Conservation (phyloP, 345 rosid genomes). For the Linum trigynum region DNA sequence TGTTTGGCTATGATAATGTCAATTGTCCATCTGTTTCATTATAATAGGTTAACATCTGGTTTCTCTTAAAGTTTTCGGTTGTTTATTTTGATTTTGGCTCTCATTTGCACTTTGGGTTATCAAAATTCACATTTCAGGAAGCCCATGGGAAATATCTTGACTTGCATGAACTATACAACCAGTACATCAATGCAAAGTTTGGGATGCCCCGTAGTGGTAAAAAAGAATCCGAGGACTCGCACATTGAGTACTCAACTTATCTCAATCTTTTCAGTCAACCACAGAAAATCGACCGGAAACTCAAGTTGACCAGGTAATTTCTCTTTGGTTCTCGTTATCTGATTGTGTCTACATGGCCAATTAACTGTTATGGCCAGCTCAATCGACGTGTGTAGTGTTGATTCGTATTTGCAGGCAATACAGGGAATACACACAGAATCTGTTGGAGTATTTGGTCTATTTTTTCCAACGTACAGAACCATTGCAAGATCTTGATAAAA, state of each 20-base stretch:
- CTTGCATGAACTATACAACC: conserved; percentile 82
- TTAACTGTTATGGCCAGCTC: background rate
- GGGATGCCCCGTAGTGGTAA: conserved; percentile 37
- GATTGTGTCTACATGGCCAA: background rate
- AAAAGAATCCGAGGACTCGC: background rate
- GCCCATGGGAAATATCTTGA: conserved; percentile 75
- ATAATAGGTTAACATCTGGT: background rate
- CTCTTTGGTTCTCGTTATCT: conserved; percentile 1
- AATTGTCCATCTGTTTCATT: background rate
- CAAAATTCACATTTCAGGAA: conserved; percentile 45
- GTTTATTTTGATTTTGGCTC: background rate
- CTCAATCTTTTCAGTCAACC: conserved; percentile 68
- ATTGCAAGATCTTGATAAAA: conserved; percentile 81
- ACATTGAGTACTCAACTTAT: conserved; percentile 69
- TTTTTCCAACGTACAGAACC: conserved; percentile 92
- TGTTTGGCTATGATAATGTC: background rate
- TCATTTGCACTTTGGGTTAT: background rate
- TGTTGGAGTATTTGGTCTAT: conserved; percentile 61
- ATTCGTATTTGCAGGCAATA: conserved; percentile 50
- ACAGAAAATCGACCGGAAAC: conserved; percentile 46
- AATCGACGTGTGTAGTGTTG: background rate
- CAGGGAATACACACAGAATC: conserved; percentile 63
- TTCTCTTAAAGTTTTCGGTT: background rate
- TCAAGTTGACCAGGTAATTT: conserved; percentile 55
- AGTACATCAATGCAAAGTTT: conserved; percentile 69